Evolutionary conservation across 352 stramenopile genomes (phyloP), one percentile per base, ranked within the genome.

Genomic region (Globisporangium cederbergense): DNA sequence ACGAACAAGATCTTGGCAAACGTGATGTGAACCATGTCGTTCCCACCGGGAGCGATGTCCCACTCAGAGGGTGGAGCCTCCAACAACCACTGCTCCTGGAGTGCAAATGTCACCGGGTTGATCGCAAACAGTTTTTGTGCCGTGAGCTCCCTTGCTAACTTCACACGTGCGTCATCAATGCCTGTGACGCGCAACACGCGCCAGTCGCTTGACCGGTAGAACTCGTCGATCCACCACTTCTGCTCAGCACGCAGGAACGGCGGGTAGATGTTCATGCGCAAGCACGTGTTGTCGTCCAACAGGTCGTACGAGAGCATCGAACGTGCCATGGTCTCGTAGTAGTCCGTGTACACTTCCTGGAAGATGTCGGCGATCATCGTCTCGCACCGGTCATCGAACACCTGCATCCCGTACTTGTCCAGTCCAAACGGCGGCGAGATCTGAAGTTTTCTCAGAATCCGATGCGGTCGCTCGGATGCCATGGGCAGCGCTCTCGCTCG

Each of bases 241-340:
- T 95, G 81, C 65, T 90, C 76, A 0, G 88, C 88, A 32, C 78
- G 70, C 47, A 98, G 64, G 58, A 94, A 94, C 25, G 78, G 75
- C 13, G 74, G 76, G 45, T 97, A 89, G 58, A 98, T 96, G 52
- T 88, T 87, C 65, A 97, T 79, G 30, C 77, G 74, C 63, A 83
- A 64, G 36, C 82, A 90, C 51, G 71, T 70, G 11, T 73, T 80
- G 0, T 82, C 78, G 62, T 98, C 89, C 10, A 94, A 67, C 3
- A 98, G 67, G 59, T 95, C 86, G 60, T 97, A 98, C 32, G 92
- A 72, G 7, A 98, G 74, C 78, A 97, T 95, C 25, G 83, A 78
- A 13, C 86, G 83, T 0, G 85, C 91, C 16, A 89, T 69, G 0
- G 77, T 90, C 62, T 88, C 77, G 55, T 86, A 89, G 71, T 96